phyloP scores from a whole-genome alignment of 495 filamentous ascomycete genomes.

The Penicillium coprophilum region DNA sequence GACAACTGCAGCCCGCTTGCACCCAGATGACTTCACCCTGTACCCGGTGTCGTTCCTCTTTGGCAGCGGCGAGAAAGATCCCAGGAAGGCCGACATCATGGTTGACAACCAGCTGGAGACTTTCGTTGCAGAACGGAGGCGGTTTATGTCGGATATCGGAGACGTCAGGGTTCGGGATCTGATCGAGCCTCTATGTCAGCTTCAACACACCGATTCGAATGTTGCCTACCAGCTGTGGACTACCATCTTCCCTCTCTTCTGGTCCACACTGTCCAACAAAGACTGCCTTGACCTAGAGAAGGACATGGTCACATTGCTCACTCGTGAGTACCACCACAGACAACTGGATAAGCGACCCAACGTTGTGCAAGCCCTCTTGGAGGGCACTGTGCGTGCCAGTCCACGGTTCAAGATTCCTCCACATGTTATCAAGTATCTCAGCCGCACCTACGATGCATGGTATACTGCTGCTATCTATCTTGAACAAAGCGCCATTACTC shows the following conservation, averaged over 20 bases:
- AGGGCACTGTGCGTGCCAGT: constrained; percentile 75
- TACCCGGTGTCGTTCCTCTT: constrained; percentile 70
- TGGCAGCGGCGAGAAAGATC: constrained; percentile 61
- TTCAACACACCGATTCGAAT: constrained; percentile 83
- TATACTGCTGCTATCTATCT: constrained; percentile 83
- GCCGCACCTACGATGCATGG: constrained; percentile 91
- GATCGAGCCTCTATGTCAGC: constrained; percentile 85
- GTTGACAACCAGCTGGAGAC: constrained; percentile 77
- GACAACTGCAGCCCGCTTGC: constrained; percentile 69
- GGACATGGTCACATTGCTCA: constrained; percentile 79
- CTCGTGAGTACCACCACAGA: constrained; percentile 90
- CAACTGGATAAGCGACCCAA: constrained; percentile 94
- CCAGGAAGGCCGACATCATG: constrained; percentile 68
- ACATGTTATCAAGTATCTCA: constrained; percentile 91
- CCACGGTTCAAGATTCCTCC: constrained; percentile 90
- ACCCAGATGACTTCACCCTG: constrained; percentile 78
- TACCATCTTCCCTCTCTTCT: constrained; percentile 84
- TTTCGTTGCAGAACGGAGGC: constrained; percentile 72
- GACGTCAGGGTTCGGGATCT: constrained; percentile 84
- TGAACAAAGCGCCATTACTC: constrained; percentile 79
- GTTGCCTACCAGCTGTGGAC: constrained; percentile 89
- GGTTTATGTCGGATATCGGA: constrained; percentile 78
- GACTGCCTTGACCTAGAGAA: constrained; percentile 90
- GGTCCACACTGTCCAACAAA: constrained; percentile 83
- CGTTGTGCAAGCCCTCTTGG: constrained; percentile 85